These are phyloP conservation scores for Lasiodiplodia gonubiensis DNA, from an alignment of 2,329 filamentous ascomycete genomes.

Conservation along the genomic window DNA sequence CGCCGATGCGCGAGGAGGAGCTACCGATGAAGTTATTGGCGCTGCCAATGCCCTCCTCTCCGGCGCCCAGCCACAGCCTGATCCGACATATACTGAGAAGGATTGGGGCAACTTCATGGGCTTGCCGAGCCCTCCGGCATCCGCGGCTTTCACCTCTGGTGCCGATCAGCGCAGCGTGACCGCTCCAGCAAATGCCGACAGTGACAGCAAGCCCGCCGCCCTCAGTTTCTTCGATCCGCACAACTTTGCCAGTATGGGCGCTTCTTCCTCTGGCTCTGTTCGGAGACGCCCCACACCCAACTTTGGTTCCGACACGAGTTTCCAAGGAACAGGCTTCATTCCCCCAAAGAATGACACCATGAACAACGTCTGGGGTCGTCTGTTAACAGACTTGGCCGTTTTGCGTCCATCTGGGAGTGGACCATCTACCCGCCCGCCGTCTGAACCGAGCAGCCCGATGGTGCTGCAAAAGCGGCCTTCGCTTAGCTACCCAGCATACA, in stretches of 20 bases:
- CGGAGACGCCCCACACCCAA: slow-evolving; percentile 1
- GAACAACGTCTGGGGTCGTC: slow-evolving; percentile 35
- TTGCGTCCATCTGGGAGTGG: slow-evolving; percentile 3
- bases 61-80: slow-evolving; percentile 21
- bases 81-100: slow-evolving; percentile 17
- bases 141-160: slow-evolving; percentile 24
- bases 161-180: slow-evolving; percentile 11
- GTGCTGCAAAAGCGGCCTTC: slow-evolving; percentile 11
- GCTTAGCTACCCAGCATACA: not conserved
- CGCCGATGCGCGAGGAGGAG: slow-evolving; percentile 1
- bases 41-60: slow-evolving; percentile 26
- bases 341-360: slow-evolving; percentile 35
- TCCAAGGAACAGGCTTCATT: slow-evolving; percentile 14
- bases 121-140: slow-evolving; percentile 26
- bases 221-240: slow-evolving; percentile 22
- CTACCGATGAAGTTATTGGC: slow-evolving; percentile 26
- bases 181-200: not conserved
- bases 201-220: not conserved
- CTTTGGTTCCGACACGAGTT: slow-evolving; percentile 27
- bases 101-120: slow-evolving; percentile 14
- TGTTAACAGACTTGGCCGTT: slow-evolving; percentile 32
- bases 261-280: not conserved
- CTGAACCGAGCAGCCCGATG: slow-evolving; percentile 24
- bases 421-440: slow-evolving; percentile 10
- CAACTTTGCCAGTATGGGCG: not conserved